Percentiles rank a stretch among this genome's conserved stretches.
Evolutionary conservation across 2,329 filamentous ascomycete species (phyloP).

Genomic region (Fonsecaea erecta): DNA sequence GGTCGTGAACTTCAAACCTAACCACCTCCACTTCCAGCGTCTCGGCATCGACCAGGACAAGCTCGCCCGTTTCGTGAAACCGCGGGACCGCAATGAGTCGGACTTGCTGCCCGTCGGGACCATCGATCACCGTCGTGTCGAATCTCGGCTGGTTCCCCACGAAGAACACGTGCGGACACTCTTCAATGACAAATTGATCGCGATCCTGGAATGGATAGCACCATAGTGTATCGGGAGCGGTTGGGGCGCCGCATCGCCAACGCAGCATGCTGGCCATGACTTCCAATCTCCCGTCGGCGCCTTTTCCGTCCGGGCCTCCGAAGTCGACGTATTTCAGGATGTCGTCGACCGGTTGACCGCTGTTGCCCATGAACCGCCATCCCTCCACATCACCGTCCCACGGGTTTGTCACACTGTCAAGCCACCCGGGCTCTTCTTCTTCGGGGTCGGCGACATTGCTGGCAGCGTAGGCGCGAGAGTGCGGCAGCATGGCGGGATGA

Average conservation of each 20-base stretch:
- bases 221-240: conserved; percentile 95
- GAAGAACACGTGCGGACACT: conserved; percentile 90
- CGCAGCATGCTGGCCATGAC: conserved; percentile 95
- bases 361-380: conserved; percentile 82
- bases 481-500: conserved; percentile 87
- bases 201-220: conserved; percentile 95
- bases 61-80: conserved; percentile 76
- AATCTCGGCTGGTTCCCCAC: conserved; percentile 83
- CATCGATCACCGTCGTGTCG: conserved; percentile 70
- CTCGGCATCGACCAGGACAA: conserved; percentile 84
- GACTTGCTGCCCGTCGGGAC: conserved; percentile 67
- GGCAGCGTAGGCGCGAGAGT: conserved; percentile 68
- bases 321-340: conserved; percentile 84
- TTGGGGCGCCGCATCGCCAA: conserved; percentile 90
- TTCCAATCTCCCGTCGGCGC: conserved; percentile 65
- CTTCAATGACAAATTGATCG: conserved; percentile 84
- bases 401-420: conserved; percentile 90
- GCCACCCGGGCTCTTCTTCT: conserved; percentile 67
- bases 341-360: conserved; percentile 92
- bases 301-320: conserved; percentile 37
- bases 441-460: conserved; percentile 49
- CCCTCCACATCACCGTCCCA: conserved; percentile 91
- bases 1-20: conserved; percentile 56
- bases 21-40: conserved; percentile 78
- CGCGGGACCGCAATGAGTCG: conserved; percentile 81